phyloP scores from a whole-genome alignment of 2,329 filamentous ascomycete genomes.

The Septoria linicola region DNA sequence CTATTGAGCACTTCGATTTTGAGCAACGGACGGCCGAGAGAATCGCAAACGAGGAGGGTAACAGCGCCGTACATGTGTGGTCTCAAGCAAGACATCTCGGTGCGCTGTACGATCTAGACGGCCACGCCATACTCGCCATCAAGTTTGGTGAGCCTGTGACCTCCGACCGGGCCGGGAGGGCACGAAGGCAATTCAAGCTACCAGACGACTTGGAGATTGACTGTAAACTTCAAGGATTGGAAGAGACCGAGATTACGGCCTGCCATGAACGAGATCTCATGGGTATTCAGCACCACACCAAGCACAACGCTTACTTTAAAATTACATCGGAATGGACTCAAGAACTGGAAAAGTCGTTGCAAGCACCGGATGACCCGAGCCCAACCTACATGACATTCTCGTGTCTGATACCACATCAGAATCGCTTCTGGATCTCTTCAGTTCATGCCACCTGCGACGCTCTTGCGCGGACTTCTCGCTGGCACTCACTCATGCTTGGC shows the following conservation, averaged over 20 bases:
- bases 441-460: not conserved
- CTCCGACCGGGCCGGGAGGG: not conserved
- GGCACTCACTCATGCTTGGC: not conserved
- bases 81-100: not conserved
- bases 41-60: not conserved
- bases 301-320: not conserved
- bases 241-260: not conserved
- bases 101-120: not conserved
- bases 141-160: not conserved
- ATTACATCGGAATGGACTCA: not conserved
- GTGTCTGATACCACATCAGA: not conserved
- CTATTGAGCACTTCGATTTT: not conserved
- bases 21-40: not conserved
- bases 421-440: not conserved
- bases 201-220: not conserved
- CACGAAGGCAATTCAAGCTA: not conserved
- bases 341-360: not conserved
- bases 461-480: not conserved
- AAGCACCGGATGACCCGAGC: not conserved
- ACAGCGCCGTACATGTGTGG: not conserved
- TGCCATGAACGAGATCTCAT: slow-evolving; percentile 2
- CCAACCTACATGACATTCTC: not conserved
- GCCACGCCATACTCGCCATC: not conserved
- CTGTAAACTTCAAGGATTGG: not conserved
- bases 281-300: not conserved